phyloP scores from a whole-genome alignment of 495 filamentous ascomycete genomes.

The Lasiosphaeria hispida region DNA sequence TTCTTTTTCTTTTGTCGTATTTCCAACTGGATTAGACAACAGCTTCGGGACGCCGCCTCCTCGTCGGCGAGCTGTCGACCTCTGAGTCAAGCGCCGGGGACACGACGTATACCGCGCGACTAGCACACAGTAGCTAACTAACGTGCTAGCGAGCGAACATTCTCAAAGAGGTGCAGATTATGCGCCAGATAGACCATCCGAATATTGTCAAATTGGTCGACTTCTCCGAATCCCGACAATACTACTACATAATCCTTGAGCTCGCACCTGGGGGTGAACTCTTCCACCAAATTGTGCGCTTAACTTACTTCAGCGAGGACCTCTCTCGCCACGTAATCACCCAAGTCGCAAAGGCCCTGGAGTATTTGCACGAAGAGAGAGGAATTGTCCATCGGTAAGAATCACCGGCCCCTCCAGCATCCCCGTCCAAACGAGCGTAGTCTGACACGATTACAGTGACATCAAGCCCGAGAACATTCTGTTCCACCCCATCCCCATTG shows the following conservation, averaged over 20 bases:
- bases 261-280: slow-evolving; percentile 93
- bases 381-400: slow-evolving; percentile 95
- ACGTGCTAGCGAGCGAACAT: slow-evolving; percentile 81
- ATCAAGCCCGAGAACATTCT: slow-evolving; percentile 98
- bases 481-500: slow-evolving; percentile 80
- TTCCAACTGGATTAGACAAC: not conserved
- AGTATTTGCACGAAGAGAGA: slow-evolving; percentile 90
- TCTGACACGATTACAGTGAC: slow-evolving; percentile 58
- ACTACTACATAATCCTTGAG: slow-evolving; percentile 96
- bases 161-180: slow-evolving; percentile 97
- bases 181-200: slow-evolving; percentile 92
- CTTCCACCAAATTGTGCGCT: slow-evolving; percentile 96
- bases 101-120: not conserved
- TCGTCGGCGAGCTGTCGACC: slow-evolving; percentile 1
- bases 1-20: slow-evolving; percentile 39
- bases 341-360: slow-evolving; percentile 89
- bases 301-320: slow-evolving; percentile 98
- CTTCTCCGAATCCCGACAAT: slow-evolving; percentile 89
- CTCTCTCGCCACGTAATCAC: slow-evolving; percentile 90
- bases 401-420: not conserved
- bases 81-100: slow-evolving; percentile 21
- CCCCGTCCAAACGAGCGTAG: not conserved
- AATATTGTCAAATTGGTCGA: slow-evolving; percentile 92
- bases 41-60: no score
- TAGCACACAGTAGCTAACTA: not conserved